These are phyloP conservation scores for Aphanomyces euteiches DNA, from an alignment of 352 stramenopile genomes.

Conservation along the genomic window DNA sequence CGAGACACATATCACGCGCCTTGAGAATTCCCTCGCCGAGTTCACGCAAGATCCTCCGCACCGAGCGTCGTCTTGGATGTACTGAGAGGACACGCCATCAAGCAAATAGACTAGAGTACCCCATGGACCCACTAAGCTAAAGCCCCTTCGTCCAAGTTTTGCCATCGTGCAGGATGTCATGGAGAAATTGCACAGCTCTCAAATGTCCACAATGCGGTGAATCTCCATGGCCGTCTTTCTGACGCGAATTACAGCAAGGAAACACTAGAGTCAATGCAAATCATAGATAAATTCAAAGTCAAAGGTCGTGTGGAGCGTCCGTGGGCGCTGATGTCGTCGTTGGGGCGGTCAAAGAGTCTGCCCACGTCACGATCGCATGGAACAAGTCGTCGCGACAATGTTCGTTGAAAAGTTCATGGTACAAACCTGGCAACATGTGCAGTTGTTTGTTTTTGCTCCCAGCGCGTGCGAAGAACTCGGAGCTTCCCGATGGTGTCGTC, in stretches of 20 bases:
- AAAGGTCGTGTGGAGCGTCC: neutral
- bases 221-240: too few species aligned
- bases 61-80: neutral
- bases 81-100: neutral
- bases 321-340: neutral
- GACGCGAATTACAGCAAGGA: too few species aligned
- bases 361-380: conserved; percentile 39
- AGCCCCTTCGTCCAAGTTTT: too few species aligned
- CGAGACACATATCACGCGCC: conserved; percentile 30
- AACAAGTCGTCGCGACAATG: conserved; percentile 38
- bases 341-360: conserved; percentile 29
- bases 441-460: conserved; percentile 48
- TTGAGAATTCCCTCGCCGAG: neutral
- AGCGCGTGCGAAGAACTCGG: conserved; percentile 41
- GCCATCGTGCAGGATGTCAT: too few species aligned
- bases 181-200: too few species aligned
- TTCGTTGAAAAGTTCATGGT: conserved; percentile 49
- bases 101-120: neutral
- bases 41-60: neutral
- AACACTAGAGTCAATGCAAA: too few species aligned
- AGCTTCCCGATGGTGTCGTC: conserved; percentile 37
- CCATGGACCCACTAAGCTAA: neutral
- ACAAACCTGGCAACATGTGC: conserved; percentile 36
- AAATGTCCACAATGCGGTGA: too few species aligned
- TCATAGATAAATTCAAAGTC: too few species aligned